Evolutionary conservation across 2,329 filamentous ascomycete genomes (phyloP).

Genomic region (Neofusicoccum cordaticola): DNA sequence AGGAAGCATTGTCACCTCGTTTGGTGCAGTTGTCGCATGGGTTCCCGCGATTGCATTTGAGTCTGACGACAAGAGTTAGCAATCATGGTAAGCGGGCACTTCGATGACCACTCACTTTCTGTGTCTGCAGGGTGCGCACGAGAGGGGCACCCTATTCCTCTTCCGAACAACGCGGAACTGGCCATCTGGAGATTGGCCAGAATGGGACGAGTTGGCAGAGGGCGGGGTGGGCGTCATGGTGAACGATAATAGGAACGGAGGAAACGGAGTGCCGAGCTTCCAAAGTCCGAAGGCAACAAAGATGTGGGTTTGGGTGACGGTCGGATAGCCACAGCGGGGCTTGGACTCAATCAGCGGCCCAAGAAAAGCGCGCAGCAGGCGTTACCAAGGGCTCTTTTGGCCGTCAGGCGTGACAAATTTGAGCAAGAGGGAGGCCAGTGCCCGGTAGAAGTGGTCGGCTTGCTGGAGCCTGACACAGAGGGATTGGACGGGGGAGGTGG

Average conservation of each 20-base stretch:
- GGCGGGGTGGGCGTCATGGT: slow-evolving; percentile 18
- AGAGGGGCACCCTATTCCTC: slow-evolving; percentile 86
- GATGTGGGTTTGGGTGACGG: not conserved
- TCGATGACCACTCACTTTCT: slow-evolving; percentile 65
- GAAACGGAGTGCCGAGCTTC: not conserved
- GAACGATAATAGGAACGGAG: not conserved
- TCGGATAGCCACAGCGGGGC: not conserved
- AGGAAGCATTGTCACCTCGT: slow-evolving; percentile 75
- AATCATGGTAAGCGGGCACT: slow-evolving; percentile 22
- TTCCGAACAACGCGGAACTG: slow-evolving; percentile 87
- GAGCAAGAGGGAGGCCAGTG: not conserved
- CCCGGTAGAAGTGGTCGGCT: not conserved
- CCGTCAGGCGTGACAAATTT: not conserved
- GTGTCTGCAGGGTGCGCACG: slow-evolving; percentile 85
- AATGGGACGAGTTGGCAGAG: slow-evolving; percentile 69
- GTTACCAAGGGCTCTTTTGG: not conserved
- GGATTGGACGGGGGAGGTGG: not conserved
- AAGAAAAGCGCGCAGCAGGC: not conserved
- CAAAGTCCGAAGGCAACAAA: slow-evolving; percentile 6
- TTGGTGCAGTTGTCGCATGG: slow-evolving; percentile 95
- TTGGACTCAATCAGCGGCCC: not conserved
- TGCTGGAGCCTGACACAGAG: not conserved
- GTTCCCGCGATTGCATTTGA: slow-evolving; percentile 89
- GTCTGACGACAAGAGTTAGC: slow-evolving; percentile 38
- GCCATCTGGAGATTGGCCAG: slow-evolving; percentile 77